Evolutionary conservation across 1,139 yeast species (phyloP).

Genomic region (Wickerhamomyces sp.): DNA sequence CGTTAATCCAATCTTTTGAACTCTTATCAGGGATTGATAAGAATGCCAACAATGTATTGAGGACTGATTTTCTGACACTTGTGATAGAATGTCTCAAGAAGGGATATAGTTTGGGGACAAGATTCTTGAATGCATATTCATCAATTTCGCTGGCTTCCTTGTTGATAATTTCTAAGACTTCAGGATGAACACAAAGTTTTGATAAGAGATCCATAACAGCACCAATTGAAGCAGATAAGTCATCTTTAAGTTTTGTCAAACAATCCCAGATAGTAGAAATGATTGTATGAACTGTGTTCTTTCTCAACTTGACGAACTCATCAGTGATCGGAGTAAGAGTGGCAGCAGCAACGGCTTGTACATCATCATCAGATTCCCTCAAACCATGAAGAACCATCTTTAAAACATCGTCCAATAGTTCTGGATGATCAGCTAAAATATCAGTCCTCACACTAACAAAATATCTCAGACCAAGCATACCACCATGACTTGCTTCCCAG

Average conservation of each 20-base stretch:
- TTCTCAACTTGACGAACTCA: constrained; percentile 68
- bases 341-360: constrained; percentile 94
- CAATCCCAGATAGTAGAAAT: constrained; percentile 86
- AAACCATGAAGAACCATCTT: constrained; percentile 86
- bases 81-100: constrained; percentile 91
- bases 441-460: constrained; percentile 88
- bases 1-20: constrained; percentile 75
- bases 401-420: constrained; percentile 66
- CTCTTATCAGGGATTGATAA: constrained; percentile 60
- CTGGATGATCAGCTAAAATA: constrained; percentile 53
- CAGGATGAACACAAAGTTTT: constrained; percentile 75
- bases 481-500: constrained; percentile 99
- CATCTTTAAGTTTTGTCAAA: constrained; percentile 79
- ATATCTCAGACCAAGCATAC: constrained; percentile 88
- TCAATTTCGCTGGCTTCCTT: constrained; percentile 46
- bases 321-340: constrained; percentile 85
- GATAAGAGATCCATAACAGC: constrained; percentile 94
- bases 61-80: constrained; percentile 84
- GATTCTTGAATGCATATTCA: constrained; percentile 56
- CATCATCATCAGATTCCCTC: constrained; percentile 86
- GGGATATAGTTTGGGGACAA: constrained; percentile 91
- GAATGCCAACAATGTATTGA: constrained; percentile 77
- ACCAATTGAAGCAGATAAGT: constrained; percentile 90
- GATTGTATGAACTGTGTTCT: constrained; percentile 56
- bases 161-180: constrained; percentile 68